Conservation (phyloP, 352 stramenopile species). For the Phytopythium delawarense region DNA sequence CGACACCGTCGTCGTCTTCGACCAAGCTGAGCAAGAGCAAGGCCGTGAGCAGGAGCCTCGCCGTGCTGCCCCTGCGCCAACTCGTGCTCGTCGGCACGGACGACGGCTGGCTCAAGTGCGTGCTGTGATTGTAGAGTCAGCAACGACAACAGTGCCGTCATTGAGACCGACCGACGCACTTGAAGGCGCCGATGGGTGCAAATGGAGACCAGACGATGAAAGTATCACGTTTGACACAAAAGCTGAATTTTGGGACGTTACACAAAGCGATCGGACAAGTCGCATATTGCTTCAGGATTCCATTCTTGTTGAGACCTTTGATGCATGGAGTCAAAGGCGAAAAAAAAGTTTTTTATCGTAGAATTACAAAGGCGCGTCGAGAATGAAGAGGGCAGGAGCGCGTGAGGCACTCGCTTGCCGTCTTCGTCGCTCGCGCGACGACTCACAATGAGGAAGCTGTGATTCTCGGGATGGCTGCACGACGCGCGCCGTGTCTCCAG, state of each 20-base stretch:
- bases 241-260: conserved; percentile 1
- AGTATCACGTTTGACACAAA: neutral
- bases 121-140: conserved; percentile 14
- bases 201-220: too few species aligned
- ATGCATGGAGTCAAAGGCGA: neutral
- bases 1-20: conserved; percentile 1
- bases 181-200: neutral
- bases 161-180: neutral
- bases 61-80: conserved; percentile 53
- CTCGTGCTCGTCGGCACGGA: conserved; percentile 57
- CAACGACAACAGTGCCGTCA: too few species aligned
- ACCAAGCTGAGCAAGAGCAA: conserved; percentile 48
- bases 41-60: conserved; percentile 29
- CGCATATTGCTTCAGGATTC: neutral
- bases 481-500: neutral
- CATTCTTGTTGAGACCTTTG: neutral
- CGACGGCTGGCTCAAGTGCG: conserved; percentile 57
- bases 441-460: neutral
- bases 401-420: neutral
- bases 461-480: neutral
- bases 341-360: conserved; percentile 2
- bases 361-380: neutral
- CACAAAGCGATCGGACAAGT: neutral
- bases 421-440: neutral
- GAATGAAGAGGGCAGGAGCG: neutral